Conservation (phyloP, 768 basidiomycete species). For the Scleroderma bovista region DNA sequence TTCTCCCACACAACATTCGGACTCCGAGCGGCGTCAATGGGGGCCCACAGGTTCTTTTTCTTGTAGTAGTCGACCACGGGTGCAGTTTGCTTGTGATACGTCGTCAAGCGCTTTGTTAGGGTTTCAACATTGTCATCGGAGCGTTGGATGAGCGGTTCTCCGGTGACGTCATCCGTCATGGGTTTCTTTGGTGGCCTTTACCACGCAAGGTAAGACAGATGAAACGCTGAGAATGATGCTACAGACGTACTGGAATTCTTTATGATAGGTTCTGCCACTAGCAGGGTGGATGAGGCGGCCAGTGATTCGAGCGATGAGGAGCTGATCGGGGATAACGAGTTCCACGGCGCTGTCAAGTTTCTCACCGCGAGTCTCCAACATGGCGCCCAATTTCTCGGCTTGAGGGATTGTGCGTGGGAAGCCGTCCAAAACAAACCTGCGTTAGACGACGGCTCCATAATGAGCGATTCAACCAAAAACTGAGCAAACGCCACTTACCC, state of each 20-base stretch:
- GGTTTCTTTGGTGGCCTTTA: conserved; percentile 92
- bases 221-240: conserved; percentile 8
- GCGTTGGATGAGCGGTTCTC: conserved; percentile 94
- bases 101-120: conserved; percentile 76
- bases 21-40: conserved; percentile 90
- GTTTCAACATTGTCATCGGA: conserved; percentile 98
- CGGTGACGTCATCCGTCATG: conserved; percentile 90
- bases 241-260: conserved; percentile 78
- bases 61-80: conserved; percentile 98
- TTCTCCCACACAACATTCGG: conserved; percentile 91
- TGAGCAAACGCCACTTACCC: conserved; percentile 61
- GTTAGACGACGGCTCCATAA: background rate
- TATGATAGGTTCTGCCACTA: conserved; percentile 91
- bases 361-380: conserved; percentile 80
- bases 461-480: background rate
- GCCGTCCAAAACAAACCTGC: conserved; percentile 96
- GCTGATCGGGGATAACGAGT: conserved; percentile 86
- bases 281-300: conserved; percentile 90
- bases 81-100: conserved; percentile 93
- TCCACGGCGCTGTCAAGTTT: conserved; percentile 91
- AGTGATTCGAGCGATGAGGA: conserved; percentile 96
- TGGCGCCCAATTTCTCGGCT: conserved; percentile 90
- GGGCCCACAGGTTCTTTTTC: conserved; percentile 81
- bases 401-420: conserved; percentile 98
- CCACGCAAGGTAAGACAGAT: background rate